Evolutionary conservation across 139 green algal genomes (phyloP).

Genomic region (Tetradesmus lagerheimii): DNA sequence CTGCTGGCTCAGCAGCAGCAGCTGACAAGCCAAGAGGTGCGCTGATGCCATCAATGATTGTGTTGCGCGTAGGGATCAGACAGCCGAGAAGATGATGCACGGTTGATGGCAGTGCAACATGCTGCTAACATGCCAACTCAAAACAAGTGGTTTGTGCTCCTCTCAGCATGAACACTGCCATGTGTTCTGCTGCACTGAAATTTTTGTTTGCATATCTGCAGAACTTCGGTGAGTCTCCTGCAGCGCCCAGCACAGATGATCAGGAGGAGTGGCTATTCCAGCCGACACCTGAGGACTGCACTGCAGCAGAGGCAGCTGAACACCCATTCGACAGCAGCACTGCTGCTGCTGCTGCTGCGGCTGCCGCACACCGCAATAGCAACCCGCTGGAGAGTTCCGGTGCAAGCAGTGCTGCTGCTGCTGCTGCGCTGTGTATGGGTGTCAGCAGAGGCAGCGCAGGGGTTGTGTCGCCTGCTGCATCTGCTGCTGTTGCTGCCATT

Average conservation of each 20-base stretch:
- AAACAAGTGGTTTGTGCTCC: no score
- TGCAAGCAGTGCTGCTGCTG: not conserved
- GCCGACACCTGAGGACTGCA: not conserved
- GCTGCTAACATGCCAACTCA: not conserved
- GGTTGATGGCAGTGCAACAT: not conserved
- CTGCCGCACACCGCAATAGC: not conserved
- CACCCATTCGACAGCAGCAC: not conserved
- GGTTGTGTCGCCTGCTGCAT: not conserved
- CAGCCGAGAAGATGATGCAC: no score
- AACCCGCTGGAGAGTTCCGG: no score
- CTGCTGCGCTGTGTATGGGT: not conserved
- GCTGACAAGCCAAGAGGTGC: no score
- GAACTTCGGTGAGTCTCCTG: not conserved
- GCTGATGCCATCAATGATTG: no score
- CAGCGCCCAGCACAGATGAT: not conserved
- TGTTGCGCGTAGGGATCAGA: no score
- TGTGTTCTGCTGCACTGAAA: no score
- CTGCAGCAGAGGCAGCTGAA: conserved; percentile 23
- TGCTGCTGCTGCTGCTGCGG: not conserved
- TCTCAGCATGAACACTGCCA: no score
- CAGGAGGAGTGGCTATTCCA: not conserved
- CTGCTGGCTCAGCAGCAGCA: no score
- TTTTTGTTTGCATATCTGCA: not conserved
- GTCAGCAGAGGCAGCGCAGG: no score
- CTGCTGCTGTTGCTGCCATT: not conserved